Percentiles rank a stretch among this genome's conserved stretches.
phyloP scores from a whole-genome alignment of 306 rosid species.

The Trichosanthes cucumerina region DNA sequence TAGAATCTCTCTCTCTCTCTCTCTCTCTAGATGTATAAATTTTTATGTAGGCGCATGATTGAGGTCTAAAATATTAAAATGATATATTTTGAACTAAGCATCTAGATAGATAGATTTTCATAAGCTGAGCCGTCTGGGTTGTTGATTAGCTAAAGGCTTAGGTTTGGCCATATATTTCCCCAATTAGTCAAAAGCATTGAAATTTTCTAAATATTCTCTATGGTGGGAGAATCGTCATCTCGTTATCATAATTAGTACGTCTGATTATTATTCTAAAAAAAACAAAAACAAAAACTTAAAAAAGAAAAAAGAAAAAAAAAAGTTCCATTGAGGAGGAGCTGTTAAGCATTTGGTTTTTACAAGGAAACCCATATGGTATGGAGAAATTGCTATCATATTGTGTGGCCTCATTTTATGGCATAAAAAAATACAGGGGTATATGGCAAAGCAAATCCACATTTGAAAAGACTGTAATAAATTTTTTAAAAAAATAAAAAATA shows the following conservation, averaged over 20 bases:
- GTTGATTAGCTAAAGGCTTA: constrained; percentile 19
- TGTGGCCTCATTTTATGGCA: constrained; percentile 21
- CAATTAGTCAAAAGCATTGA: constrained; percentile 29
- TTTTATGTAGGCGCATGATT: constrained; percentile 5
- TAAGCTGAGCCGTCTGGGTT: constrained; percentile 16
- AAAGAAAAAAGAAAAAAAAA: neutral
- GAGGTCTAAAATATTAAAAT: constrained; percentile 4
- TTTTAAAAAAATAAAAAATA: neutral
- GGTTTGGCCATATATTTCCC: constrained; percentile 15
- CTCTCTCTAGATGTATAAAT: neutral
- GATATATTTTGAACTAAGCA: constrained; percentile 1
- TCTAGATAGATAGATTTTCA: neutral
- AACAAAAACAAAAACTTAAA: neutral
- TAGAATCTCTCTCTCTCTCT: neutral
- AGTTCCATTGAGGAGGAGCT: constrained; percentile 8
- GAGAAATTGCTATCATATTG: constrained; percentile 22
- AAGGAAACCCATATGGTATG: constrained; percentile 24
- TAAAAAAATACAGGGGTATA: constrained; percentile 8
- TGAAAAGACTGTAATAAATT: constrained; percentile 13
- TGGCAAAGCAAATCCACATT: constrained; percentile 22
- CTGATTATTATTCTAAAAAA: neutral
- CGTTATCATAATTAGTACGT: constrained; percentile 16
- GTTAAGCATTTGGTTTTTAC: constrained; percentile 19
- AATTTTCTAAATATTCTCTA: constrained; percentile 22
- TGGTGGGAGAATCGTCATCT: constrained; percentile 37